Base-by-base conservation (phyloP, 148 eudicot genomes). In the Salicornia ramosissima region DNA sequence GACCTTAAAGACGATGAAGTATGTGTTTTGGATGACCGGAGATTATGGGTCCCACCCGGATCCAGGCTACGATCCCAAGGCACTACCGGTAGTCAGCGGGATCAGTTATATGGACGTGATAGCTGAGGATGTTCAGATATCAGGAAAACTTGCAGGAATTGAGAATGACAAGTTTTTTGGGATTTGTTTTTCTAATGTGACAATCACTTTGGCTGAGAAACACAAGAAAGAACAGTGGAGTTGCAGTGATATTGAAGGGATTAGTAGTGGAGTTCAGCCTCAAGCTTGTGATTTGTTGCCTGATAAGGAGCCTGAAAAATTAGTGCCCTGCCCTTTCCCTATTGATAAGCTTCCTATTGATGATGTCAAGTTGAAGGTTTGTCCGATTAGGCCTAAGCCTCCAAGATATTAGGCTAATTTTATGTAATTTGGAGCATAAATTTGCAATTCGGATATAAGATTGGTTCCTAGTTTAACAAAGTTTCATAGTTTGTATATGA, bases 1-100 rank as follows among this genome's bases (percentile, higher is more conserved):
- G 90, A 76, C 68, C 2, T 59, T 94, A 77, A 72, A 84, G n/a
- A 94, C 90, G 6, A 90, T 94, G 98, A 90, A 88, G 65, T 90
- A 86, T 79, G 97, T 79, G 0, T 90, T 94, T 34, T 90, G 96
- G 97, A 94, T 94, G 92, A 80, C 92, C 0, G 97, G 98, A 5
- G 69, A 88, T 26, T 94, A 94, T 22, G 97, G 97, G 15, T 87
- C 92, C 10, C 98, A 94, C 62, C 78, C 98, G 1, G 98, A 90
- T 40, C 68, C 79, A 12, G 84, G 86, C 2, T 90, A 69, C 14
- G 91, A 94, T 55, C 96, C 92, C 0, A 83, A 88, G 29, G 98
- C 98, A 5, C 19, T 88, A 18, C 97, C 98, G 0, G 24, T 76
- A 26, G 79, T 94, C 4, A 68, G 80, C 19, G 86, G 86, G 57